Evolutionary conservation across 768 basidiomycete species (phyloP), one percentile per base, ranked within the genome.

Genomic region (Phaffia tasmanica): DNA sequence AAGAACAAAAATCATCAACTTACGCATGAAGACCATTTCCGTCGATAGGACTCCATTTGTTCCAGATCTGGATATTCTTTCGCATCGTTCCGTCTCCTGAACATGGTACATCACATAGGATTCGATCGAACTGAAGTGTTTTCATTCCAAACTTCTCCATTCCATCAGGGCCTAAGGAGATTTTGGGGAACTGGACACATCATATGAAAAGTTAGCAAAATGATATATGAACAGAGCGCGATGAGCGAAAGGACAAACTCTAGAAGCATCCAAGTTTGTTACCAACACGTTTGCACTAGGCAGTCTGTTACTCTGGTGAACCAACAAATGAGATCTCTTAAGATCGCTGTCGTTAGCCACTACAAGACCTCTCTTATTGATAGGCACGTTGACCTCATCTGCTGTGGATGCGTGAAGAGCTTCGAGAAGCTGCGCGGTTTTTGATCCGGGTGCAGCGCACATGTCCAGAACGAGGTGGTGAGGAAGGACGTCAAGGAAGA

Each of bases 401-500:
- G 57, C 25, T n/a, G 15, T 15, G n/a, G 78, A 81, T 2, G 88
- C 83, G 74, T 99, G 95, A 1, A 98, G 80, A 1, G 92, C 89
- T 79, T 99, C 95, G 58, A 99, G 84, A 55, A 99, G 81, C 79
- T 99, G 95, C 11, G 92, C 89, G 9, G 94, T 95, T 87, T 99
- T 99, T 27, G 92, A 95, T 6, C 95, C 95, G 0, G 95, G 95
- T 1, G 95, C 94, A 21, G 95, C 95, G 74, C 95, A 99, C 89
- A 94, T 91, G 76, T 99, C 95, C 72, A 98, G 84, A 46, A 61
- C 81, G 60, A 73, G 85, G 75, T 98, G 94, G 74, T 95, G 87
- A 0, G 95, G 89, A 72, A 89, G 81, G n/a, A 98, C 89, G 64
- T 91, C 88, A 46, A 99, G 83, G 71, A 98, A 85, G 1, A 99